These are phyloP conservation scores for Aspergillus nanangensis DNA, from an alignment of 495 filamentous ascomycete species.

Conservation along the genomic window DNA sequence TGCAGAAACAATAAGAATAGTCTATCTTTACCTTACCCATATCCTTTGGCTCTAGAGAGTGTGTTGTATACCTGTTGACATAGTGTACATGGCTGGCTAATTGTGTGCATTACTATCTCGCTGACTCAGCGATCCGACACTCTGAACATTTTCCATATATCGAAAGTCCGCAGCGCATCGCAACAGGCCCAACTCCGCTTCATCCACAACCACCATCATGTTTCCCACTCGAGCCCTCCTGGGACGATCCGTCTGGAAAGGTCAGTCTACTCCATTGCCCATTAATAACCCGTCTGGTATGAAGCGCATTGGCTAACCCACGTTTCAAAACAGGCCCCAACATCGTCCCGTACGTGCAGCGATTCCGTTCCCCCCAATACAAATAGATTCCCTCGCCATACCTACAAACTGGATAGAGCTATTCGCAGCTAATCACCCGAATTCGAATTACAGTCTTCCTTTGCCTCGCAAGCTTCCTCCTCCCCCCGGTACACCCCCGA, in stretches of 20 bases:
- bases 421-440: not conserved
- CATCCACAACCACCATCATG: conserved; percentile 40
- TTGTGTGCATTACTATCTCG: not conserved
- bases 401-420: not conserved
- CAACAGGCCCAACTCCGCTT: conserved; percentile 1
- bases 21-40: no score
- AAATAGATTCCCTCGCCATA: conserved; percentile 1
- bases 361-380: not conserved
- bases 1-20: no score
- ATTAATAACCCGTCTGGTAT: no score
- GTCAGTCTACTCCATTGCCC: conserved; percentile 24
- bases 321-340: conserved; percentile 40
- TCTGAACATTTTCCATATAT: conserved; percentile 1
- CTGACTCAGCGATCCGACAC: conserved; percentile 3
- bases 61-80: no score
- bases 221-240: conserved; percentile 55
- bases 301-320: no score
- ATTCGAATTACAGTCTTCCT: conserved; percentile 27
- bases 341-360: conserved; percentile 47
- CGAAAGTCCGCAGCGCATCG: conserved; percentile 2
- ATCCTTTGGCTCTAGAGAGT: no score
- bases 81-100: no score
- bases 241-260: conserved; percentile 73
- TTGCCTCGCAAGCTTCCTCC: conserved; percentile 41
- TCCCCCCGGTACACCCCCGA: conserved; percentile 62